Evolutionary conservation across 139 green algal species (phyloP).

Genomic region (Chlorella sp.): DNA sequence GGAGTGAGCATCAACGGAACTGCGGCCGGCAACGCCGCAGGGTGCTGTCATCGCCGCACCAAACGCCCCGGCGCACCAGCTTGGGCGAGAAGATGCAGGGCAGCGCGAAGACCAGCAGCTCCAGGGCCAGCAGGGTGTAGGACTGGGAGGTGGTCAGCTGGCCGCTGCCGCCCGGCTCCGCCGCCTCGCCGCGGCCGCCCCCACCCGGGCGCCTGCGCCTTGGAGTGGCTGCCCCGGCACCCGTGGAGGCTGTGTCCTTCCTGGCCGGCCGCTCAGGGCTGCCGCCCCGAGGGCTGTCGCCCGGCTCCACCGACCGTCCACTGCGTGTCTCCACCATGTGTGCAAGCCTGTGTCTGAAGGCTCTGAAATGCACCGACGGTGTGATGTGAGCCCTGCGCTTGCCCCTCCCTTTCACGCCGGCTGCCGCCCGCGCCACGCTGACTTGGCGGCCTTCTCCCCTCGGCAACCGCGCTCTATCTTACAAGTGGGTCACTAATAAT

Average conservation of each 20-base stretch:
- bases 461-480: no score
- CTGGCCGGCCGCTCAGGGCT: not conserved
- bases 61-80: not conserved
- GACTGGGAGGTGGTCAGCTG: not conserved
- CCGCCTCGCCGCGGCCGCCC: not conserved
- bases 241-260: not conserved
- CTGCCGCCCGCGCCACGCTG: no score
- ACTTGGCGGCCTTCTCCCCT: no score
- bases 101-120: not conserved
- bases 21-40: no score
- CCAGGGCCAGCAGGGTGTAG: conserved; percentile 40
- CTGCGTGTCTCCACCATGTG: conserved; percentile 17
- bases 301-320: not conserved
- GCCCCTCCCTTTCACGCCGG: no score
- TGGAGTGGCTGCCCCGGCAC: not conserved
- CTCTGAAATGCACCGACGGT: not conserved
- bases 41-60: no score
- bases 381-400: no score
- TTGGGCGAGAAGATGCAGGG: conserved; percentile 10
- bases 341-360: no score
- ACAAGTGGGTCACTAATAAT: no score
- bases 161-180: not conserved
- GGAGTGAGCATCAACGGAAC: no score
- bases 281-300: not conserved
- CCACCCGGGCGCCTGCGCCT: not conserved